These are phyloP conservation scores for Phialemoniopsis sp. DNA, from an alignment of 2,329 filamentous ascomycete species.

Conservation along the genomic window DNA sequence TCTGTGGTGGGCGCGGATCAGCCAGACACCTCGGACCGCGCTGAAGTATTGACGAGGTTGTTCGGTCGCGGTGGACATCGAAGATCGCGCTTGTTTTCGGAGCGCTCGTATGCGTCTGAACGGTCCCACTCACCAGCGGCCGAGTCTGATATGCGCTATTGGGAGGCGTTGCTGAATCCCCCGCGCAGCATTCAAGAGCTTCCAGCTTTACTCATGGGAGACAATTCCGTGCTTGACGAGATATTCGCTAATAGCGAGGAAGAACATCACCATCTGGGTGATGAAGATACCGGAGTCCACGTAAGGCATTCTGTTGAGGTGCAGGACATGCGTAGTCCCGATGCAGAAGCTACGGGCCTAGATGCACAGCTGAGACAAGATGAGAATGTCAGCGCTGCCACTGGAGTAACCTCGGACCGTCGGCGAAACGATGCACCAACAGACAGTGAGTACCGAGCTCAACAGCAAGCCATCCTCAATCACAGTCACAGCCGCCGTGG, in stretches of 20 bases:
- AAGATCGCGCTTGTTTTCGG: too few relatives aligned
- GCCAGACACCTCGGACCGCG: conserved; percentile 36
- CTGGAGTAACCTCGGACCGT: too few relatives aligned
- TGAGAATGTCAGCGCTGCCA: neutral
- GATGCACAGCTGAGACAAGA: conserved; percentile 1
- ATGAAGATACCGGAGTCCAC: conserved; percentile 7
- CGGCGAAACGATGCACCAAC: neutral
- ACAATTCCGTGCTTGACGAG: conserved; percentile 18
- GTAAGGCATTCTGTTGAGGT: conserved; percentile 6
- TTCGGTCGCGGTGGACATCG: conserved; percentile 27
- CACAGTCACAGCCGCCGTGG: conserved; percentile 22
- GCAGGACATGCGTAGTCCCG: conserved; percentile 4
- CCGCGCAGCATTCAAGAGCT: conserved; percentile 38
- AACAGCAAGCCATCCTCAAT: conserved; percentile 24
- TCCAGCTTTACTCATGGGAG: conserved; percentile 25
- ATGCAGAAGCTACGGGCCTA: neutral
- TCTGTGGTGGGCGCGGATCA: conserved; percentile 56
- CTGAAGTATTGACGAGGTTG: conserved; percentile 21
- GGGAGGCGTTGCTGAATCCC: conserved; percentile 39
- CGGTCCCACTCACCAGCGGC: conserved; percentile 8
- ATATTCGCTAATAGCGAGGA: conserved; percentile 10
- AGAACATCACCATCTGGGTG: conserved; percentile 3
- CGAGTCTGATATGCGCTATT: conserved; percentile 32
- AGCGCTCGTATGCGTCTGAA: too few relatives aligned
- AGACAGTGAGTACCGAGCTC: conserved; percentile 22